phyloP scores from a whole-genome alignment of 192 early-diverging fungal genomes.

The Rhizophagus sp. region DNA sequence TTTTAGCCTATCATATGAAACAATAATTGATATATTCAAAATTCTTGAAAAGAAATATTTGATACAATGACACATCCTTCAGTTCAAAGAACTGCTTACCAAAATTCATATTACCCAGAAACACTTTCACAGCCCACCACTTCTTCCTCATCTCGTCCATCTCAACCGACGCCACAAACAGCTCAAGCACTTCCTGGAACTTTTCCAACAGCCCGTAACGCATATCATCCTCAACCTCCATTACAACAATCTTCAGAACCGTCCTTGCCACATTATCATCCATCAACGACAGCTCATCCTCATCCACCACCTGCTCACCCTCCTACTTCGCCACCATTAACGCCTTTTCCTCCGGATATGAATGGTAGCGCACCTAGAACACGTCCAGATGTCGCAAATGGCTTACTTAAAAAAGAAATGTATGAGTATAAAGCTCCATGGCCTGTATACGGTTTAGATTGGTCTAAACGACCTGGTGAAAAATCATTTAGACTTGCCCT shows the following conservation, averaged over 20 bases:
- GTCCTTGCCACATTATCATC: slow-evolving; percentile 16
- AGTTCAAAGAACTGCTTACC: slow-evolving; percentile 1
- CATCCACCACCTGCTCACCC: slow-evolving; percentile 2
- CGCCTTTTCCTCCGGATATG: slow-evolving; percentile 4
- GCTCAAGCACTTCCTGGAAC: neutral
- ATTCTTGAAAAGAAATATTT: neutral
- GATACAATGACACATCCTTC: slow-evolving; percentile 10
- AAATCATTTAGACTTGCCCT: slow-evolving; percentile 80
- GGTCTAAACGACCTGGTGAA: slow-evolving; percentile 71
- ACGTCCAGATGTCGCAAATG: neutral
- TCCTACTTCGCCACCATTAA: slow-evolving; percentile 11
- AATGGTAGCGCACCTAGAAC: neutral
- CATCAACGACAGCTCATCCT: neutral
- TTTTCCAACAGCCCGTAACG: neutral
- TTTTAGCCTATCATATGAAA: neutral
- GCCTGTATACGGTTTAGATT: slow-evolving; percentile 87
- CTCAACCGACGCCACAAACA: neutral
- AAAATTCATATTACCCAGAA: slow-evolving; percentile 4
- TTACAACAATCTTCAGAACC: neutral
- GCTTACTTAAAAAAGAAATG: slow-evolving; percentile 60
- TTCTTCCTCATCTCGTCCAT: slow-evolving; percentile 9
- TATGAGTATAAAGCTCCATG: slow-evolving; percentile 81
- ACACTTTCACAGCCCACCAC: neutral
- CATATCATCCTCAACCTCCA: neutral
- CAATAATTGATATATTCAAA: no score